Conservation (phyloP, 768 basidiomycete genomes). For the Suillus spraguei region DNA sequence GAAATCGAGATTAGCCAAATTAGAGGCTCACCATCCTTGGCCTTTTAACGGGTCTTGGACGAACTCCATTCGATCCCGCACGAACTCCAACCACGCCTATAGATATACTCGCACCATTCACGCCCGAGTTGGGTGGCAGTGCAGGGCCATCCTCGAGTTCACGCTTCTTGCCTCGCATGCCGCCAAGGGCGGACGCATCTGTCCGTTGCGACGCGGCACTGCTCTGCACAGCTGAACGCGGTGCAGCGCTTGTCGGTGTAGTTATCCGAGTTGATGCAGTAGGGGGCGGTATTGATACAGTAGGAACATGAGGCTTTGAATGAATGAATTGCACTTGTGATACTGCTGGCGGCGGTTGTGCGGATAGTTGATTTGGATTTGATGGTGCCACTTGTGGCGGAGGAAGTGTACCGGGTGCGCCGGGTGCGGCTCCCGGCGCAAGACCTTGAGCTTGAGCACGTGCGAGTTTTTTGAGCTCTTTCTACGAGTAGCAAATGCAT, state of each 20-base stretch:
- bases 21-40: slow-evolving; percentile 63
- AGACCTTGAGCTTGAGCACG: slow-evolving; percentile 49
- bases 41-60: slow-evolving; percentile 76
- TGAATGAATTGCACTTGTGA: slow-evolving; percentile 17
- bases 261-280: slow-evolving; percentile 30
- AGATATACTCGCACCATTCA: slow-evolving; percentile 28
- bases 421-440: slow-evolving; percentile 23
- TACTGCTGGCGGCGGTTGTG: slow-evolving; percentile 26
- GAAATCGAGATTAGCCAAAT: not conserved
- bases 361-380: slow-evolving; percentile 24
- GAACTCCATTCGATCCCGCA: slow-evolving; percentile 56
- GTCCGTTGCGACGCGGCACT: slow-evolving; percentile 29
- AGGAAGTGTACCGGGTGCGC: slow-evolving; percentile 31
- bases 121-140: slow-evolving; percentile 25
- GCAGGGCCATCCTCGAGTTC: slow-evolving; percentile 29
- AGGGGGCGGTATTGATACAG: slow-evolving; percentile 35
- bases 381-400: slow-evolving; percentile 35
- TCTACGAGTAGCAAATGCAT: slow-evolving; percentile 41
- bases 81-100: slow-evolving; percentile 49
- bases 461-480: slow-evolving; percentile 71
- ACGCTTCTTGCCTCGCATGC: slow-evolving; percentile 37
- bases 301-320: slow-evolving; percentile 32
- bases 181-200: slow-evolving; percentile 13
- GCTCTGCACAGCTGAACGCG: slow-evolving; percentile 30
- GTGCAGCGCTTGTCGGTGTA: slow-evolving; percentile 34